phyloP scores from a whole-genome alignment of 2,329 filamentous ascomycete genomes.

The Dothideomycetidae sp. region DNA sequence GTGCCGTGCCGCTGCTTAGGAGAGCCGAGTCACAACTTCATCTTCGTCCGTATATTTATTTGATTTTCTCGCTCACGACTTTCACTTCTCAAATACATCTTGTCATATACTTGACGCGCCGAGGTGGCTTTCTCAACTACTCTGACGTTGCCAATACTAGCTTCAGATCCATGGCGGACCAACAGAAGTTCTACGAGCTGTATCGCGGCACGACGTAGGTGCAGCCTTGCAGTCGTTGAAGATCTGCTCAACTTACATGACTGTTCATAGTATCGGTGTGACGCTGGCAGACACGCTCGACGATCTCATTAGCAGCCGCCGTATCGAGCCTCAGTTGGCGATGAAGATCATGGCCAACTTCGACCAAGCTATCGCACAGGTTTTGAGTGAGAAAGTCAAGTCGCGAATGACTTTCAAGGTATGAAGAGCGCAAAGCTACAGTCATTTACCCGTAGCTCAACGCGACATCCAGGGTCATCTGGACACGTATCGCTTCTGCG shows the following conservation, averaged over 20 bases:
- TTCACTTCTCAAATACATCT: too few relatives aligned
- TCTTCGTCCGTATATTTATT: background rate
- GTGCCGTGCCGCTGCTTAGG: background rate
- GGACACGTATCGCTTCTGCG: conserved; percentile 88
- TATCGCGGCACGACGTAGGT: conserved; percentile 92
- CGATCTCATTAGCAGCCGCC: conserved; percentile 83
- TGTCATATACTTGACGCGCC: too few relatives aligned
- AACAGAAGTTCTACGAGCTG: conserved; percentile 66
- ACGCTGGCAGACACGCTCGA: conserved; percentile 94
- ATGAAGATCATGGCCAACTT: conserved; percentile 98
- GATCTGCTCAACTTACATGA: background rate
- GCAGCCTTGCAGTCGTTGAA: background rate
- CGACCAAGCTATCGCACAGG: conserved; percentile 82
- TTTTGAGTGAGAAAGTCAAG: conserved; percentile 84
- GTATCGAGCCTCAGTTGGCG: conserved; percentile 92
- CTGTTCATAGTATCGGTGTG: conserved; percentile 50
- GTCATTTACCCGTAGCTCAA: background rate
- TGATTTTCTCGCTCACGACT: too few relatives aligned
- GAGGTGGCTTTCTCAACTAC: too few relatives aligned
- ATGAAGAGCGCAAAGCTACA: conserved; percentile 16
- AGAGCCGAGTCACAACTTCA: conserved; percentile 1
- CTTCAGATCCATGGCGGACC: conserved; percentile 39
- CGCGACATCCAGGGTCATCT: conserved; percentile 63
- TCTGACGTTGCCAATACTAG: too few relatives aligned
- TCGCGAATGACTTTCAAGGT: conserved; percentile 91